Evolutionary conservation across 805 yeast species (phyloP).

Genomic region (Ogataea nitratoaversa): DNA sequence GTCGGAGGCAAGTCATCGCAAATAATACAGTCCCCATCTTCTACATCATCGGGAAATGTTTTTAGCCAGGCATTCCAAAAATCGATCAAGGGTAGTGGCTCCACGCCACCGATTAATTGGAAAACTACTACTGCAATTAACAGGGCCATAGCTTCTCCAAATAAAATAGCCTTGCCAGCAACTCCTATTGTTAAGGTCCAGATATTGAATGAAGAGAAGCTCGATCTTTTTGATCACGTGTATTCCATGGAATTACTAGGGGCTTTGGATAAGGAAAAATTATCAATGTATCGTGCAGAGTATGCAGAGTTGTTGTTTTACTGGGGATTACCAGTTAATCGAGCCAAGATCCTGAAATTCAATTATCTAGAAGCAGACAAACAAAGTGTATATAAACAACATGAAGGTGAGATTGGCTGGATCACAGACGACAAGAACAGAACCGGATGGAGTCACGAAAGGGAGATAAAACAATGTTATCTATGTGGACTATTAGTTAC

Average conservation of each 20-base stretch:
- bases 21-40: constrained; percentile 11
- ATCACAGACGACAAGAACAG: constrained; percentile 14
- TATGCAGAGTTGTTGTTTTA: constrained; percentile 73
- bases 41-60: constrained; percentile 16
- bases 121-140: too few species aligned
- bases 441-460: constrained; percentile 12
- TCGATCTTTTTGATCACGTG: constrained; percentile 42
- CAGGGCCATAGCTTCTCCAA: neutral
- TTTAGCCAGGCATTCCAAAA: constrained; percentile 24
- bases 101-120: too few species aligned
- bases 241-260: constrained; percentile 39
- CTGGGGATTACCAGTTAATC: constrained; percentile 82
- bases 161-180: neutral
- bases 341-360: constrained; percentile 75
- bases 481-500: constrained; percentile 60
- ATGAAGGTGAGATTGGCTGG: constrained; percentile 29
- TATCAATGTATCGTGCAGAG: constrained; percentile 49
- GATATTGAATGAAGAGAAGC: constrained; percentile 39
- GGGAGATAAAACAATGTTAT: constrained; percentile 45
- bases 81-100: constrained; percentile 2
- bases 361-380: constrained; percentile 34
- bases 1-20: neutral
- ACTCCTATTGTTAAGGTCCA: constrained; percentile 38
- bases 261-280: constrained; percentile 33
- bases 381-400: constrained; percentile 17